phyloP scores from a whole-genome alignment of 768 basidiomycete genomes.

The Hebeloma cylindrosporum region DNA sequence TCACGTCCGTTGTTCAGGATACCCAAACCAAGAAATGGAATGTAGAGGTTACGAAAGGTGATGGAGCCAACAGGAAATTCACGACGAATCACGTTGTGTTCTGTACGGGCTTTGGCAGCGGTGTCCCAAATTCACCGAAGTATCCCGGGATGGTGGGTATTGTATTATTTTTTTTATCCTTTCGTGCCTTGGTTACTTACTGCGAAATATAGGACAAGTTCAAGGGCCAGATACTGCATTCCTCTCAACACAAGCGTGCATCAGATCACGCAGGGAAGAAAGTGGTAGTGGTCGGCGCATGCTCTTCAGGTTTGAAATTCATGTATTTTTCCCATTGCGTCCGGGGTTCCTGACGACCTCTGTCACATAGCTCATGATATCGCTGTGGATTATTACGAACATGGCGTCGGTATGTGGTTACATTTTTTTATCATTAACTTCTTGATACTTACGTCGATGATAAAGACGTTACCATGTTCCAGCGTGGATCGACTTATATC shows the following conservation, averaged over 20 bases:
- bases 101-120: slow-evolving; percentile 54
- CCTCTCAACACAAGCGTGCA: slow-evolving; percentile 48
- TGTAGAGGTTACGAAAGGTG: slow-evolving; percentile 37
- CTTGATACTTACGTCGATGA: background rate
- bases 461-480: slow-evolving; percentile 21
- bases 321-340: background rate
- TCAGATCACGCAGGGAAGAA: slow-evolving; percentile 57
- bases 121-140: slow-evolving; percentile 43
- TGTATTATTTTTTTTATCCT: background rate
- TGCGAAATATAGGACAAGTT: slow-evolving; percentile 27
- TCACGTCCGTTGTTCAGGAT: slow-evolving; percentile 39
- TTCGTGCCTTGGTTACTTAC: background rate
- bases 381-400: slow-evolving; percentile 34
- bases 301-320: slow-evolving; percentile 52
- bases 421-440: background rate
- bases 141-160: slow-evolving; percentile 40
- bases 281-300: slow-evolving; percentile 67
- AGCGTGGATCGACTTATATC: slow-evolving; percentile 47
- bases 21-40: slow-evolving; percentile 43
- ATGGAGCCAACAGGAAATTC: slow-evolving; percentile 36
- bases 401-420: slow-evolving; percentile 31
- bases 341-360: background rate
- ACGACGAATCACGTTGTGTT: slow-evolving; percentile 54
- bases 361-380: slow-evolving; percentile 41
- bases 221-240: slow-evolving; percentile 56